phyloP scores from a whole-genome alignment of 768 basidiomycete genomes.

The Leucocoprinus leucothites region DNA sequence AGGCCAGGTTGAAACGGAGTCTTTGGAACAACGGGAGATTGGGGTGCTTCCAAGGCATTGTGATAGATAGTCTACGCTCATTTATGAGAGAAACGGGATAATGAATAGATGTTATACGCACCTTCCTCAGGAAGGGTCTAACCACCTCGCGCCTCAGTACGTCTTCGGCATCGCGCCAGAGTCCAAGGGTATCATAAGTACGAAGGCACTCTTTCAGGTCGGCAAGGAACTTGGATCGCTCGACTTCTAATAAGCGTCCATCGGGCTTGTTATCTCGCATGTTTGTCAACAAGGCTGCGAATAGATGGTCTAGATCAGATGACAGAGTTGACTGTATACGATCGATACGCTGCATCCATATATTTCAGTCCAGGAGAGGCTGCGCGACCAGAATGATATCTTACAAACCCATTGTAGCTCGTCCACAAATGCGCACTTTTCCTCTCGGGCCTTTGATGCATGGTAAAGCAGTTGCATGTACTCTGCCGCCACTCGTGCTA shows the following conservation, averaged over 20 bases:
- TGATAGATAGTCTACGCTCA: slow-evolving; percentile 65
- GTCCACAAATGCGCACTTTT: slow-evolving; percentile 77
- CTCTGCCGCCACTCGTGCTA: slow-evolving; percentile 83
- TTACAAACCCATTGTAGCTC: slow-evolving; percentile 81
- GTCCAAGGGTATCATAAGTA: slow-evolving; percentile 74
- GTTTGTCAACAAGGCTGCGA: slow-evolving; percentile 55
- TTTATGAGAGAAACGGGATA: slow-evolving; percentile 5
- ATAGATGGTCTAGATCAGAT: slow-evolving; percentile 82
- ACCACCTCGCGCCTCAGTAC: slow-evolving; percentile 73
- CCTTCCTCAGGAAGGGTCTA: slow-evolving; percentile 75
- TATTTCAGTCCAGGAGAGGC: slow-evolving; percentile 8
- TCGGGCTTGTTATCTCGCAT: slow-evolving; percentile 48
- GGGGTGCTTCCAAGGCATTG: slow-evolving; percentile 63
- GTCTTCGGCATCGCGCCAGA: slow-evolving; percentile 89
- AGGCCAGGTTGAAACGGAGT: slow-evolving; percentile 57
- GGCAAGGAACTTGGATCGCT: slow-evolving; percentile 56
- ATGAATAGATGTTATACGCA: slow-evolving; percentile 25
- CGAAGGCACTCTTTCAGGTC: slow-evolving; percentile 78
- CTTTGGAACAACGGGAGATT: slow-evolving; percentile 73
- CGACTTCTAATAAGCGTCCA: slow-evolving; percentile 54
- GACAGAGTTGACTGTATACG: slow-evolving; percentile 82
- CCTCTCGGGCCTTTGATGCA: slow-evolving; percentile 71
- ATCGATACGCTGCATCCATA: slow-evolving; percentile 59
- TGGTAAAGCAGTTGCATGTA: slow-evolving; percentile 94
- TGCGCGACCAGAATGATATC: slow-evolving; percentile 13